A percentile compares a stretch with the other conserved stretches of the same genome.
These are phyloP conservation scores for Fusarium decemcellulare DNA, from an alignment of 2,329 filamentous ascomycete genomes.

Conservation along the genomic window DNA sequence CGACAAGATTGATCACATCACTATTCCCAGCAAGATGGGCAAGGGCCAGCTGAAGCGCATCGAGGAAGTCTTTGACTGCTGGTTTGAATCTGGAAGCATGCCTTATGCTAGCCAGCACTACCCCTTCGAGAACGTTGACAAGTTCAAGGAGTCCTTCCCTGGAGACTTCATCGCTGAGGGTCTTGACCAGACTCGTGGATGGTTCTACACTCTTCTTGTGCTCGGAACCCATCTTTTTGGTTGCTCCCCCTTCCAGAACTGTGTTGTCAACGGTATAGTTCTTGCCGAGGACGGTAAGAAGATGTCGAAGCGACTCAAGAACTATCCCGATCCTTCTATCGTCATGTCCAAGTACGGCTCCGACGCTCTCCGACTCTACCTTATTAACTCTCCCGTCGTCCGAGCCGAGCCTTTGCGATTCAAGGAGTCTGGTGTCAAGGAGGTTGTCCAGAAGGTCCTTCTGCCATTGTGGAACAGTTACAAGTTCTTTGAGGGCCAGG, in stretches of 20 bases:
- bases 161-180: constrained; percentile 96
- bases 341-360: constrained; percentile 92
- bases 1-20: constrained; percentile 94
- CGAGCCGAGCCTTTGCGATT: constrained; percentile 91
- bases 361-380: constrained; percentile 92
- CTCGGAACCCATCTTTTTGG: constrained; percentile 91
- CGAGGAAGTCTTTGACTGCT: constrained; percentile 95
- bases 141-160: constrained; percentile 86
- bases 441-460: constrained; percentile 92
- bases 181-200: constrained; percentile 93
- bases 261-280: constrained; percentile 96
- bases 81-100: constrained; percentile 98
- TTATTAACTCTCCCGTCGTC: constrained; percentile 97
- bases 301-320: constrained; percentile 98
- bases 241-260: constrained; percentile 91
- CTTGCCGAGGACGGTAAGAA: constrained; percentile 97
- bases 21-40: constrained; percentile 90
- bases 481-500: constrained; percentile 95
- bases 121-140: constrained; percentile 89
- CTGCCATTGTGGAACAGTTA: constrained; percentile 96
- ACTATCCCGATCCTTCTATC: constrained; percentile 89
- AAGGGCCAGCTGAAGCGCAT: constrained; percentile 86
- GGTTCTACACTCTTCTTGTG: constrained; percentile 95
- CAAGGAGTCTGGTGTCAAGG: constrained; percentile 93
- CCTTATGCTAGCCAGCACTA: constrained; percentile 93